Conservation (phyloP, 179 eudicot genomes). For the Corrigiola litoralis region DNA sequence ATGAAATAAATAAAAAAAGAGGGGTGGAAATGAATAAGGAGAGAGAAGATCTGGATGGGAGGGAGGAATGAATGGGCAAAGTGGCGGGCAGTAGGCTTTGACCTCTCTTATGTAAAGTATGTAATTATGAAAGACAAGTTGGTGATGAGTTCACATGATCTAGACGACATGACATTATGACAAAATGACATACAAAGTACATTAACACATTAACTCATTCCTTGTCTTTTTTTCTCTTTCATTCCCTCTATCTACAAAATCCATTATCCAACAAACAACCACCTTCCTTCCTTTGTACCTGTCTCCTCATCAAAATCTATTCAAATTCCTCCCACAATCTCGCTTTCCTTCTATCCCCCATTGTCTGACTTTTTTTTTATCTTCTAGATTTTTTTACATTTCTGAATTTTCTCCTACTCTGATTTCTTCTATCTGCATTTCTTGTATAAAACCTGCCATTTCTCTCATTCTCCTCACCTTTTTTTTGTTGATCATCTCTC, state of each 20-base stretch:
- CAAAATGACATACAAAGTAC: no score
- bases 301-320: not conserved
- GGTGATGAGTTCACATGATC: not conserved
- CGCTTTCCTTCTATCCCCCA: slow-evolving; percentile 4
- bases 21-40: no score
- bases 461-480: no score
- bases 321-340: not conserved
- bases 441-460: no score
- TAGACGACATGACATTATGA: not conserved
- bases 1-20: no score
- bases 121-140: not conserved
- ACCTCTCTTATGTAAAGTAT: not conserved
- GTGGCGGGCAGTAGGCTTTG: not conserved
- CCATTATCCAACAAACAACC: not conserved
- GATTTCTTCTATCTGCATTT: no score
- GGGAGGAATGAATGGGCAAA: not conserved
- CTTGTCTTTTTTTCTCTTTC: not conserved
- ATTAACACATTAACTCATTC: no score
- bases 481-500: no score
- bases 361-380: not conserved
- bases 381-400: not conserved
- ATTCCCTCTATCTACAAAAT: not conserved
- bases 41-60: not conserved
- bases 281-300: not conserved
- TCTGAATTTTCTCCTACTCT: not conserved